Base-by-base conservation (phyloP, 805 yeast genomes). In the Maudiozyma pseudohumilis region DNA sequence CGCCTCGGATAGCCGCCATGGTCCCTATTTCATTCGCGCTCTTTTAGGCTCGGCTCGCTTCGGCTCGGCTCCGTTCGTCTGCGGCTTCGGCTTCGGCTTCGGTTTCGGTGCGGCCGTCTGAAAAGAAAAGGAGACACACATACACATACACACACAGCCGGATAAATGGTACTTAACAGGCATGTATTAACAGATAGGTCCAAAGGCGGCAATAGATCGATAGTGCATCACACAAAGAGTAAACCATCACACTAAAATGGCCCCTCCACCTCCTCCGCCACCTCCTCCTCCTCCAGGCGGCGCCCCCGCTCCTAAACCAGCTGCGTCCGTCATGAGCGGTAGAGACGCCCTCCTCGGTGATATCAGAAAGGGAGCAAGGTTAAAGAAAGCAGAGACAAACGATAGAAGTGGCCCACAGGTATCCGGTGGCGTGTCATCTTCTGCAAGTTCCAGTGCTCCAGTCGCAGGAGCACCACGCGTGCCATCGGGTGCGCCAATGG, bases 301-400 rank as follows among this genome's bases (percentile, higher is more conserved):
- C 5, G 44, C 56, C 18, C 48, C 56, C 11, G 60, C 65, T 4
- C 49, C 66, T 23, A 40, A 56, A 41, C 50, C 60, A 29, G 47
- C 64, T 34, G 37, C 57, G 35, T 41, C 54, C 15, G 50, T 51
- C 10, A 60, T 56, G 47, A 45, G 61, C 8, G 69, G 67, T 15
- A 59, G 76, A 55, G 70, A 70, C 44, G 77, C 79, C 2, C 55
- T 89, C 36, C 66, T 89, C 19, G 85, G 92, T 22, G 94, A 84
- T 55, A 89, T 89, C 46, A 74, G 86, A 50, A 81, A 82, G 44
- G 89, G 88, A 17, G 61, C 54, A 36, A 58, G 49, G 32, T 64
- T 80, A 39, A 79, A 76, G 51, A 77, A 80, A 44, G 75, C 84
- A 1, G 63, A 59, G 44, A 72, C 96, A 44, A 63, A 72, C 60